Conservation (phyloP, 768 basidiomycete genomes). For the Zangia roseola region DNA sequence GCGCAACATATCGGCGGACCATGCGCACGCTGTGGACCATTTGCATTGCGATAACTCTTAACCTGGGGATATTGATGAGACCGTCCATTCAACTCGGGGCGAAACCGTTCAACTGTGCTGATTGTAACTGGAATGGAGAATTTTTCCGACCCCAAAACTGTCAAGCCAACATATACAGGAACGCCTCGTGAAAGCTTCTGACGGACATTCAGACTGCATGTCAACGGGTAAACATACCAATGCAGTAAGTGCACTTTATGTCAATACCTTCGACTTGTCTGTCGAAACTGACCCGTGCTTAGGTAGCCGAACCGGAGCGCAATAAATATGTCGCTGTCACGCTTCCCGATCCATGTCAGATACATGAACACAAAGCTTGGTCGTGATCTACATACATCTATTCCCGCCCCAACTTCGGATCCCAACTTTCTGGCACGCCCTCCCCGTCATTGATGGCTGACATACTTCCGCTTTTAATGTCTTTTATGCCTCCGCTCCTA, state of each 20-base stretch:
- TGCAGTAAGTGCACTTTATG: constrained; percentile 22
- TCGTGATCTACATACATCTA: constrained; percentile 24
- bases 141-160: constrained; percentile 32
- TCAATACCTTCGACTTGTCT: constrained; percentile 18
- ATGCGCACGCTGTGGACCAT: background rate
- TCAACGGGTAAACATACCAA: constrained; percentile 12
- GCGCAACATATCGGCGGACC: constrained; percentile 4
- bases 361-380: background rate
- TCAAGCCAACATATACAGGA: constrained; percentile 21
- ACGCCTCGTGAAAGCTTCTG: constrained; percentile 16
- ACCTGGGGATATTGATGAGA: background rate
- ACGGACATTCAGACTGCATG: constrained; percentile 4
- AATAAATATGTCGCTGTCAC: background rate
- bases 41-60: constrained; percentile 10
- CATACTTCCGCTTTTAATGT: constrained; percentile 6
- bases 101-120: background rate
- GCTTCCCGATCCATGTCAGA: constrained; percentile 9
- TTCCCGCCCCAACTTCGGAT: constrained; percentile 5
- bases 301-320: background rate
- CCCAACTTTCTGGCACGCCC: constrained; percentile 15
- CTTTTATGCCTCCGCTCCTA: constrained; percentile 1
- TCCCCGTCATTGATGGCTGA: constrained; percentile 12
- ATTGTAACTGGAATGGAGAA: constrained; percentile 4
- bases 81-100: background rate
- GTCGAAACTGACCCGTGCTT: constrained; percentile 8